Percentiles rank a stretch among this genome's conserved stretches.
phyloP scores from a whole-genome alignment of 2,329 filamentous ascomycete genomes.

The Hypoxylon sp. region DNA sequence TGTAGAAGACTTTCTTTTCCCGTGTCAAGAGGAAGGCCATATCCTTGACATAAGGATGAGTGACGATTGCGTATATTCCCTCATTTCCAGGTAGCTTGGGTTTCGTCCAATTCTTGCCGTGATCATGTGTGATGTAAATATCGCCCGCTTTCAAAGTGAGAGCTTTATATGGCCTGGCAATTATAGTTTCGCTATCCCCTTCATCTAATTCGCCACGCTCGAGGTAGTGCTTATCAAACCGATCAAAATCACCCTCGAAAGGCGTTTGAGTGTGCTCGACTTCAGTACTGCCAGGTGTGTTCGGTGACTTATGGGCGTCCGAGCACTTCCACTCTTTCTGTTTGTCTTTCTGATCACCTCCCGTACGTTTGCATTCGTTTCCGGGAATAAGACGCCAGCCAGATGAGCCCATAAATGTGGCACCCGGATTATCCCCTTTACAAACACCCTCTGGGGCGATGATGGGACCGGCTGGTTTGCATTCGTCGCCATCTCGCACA shows the following conservation, averaged over 20 bases:
- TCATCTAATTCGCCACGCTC: conserved; percentile 78
- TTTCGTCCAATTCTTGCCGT: conserved; percentile 87
- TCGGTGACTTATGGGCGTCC: conserved; percentile 67
- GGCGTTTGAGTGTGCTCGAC: conserved; percentile 72
- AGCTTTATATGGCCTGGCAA: conserved; percentile 66
- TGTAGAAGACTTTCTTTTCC: conserved; percentile 79
- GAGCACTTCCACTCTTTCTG: conserved; percentile 82
- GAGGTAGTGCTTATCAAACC: conserved; percentile 78
- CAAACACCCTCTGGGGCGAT: conserved; percentile 80
- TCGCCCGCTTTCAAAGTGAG: conserved; percentile 67
- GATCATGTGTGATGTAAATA: conserved; percentile 83
- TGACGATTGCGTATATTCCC: conserved; percentile 78
- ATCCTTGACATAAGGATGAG: conserved; percentile 86
- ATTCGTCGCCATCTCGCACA: conserved; percentile 76
- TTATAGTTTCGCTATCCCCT: conserved; percentile 79
- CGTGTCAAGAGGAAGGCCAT: conserved; percentile 87
- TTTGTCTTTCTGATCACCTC: conserved; percentile 77
- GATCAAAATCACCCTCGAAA: conserved; percentile 72
- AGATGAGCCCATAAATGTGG: conserved; percentile 86
- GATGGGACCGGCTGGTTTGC: conserved; percentile 74
- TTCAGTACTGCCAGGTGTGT: conserved; percentile 74
- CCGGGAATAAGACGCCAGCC: conserved; percentile 94
- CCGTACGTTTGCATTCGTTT: conserved; percentile 76
- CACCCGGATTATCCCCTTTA: conserved; percentile 72
- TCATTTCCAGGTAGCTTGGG: conserved; percentile 76